phyloP scores from a whole-genome alignment of 164 flowering plant genomes.

The Taxillus chinensis region DNA sequence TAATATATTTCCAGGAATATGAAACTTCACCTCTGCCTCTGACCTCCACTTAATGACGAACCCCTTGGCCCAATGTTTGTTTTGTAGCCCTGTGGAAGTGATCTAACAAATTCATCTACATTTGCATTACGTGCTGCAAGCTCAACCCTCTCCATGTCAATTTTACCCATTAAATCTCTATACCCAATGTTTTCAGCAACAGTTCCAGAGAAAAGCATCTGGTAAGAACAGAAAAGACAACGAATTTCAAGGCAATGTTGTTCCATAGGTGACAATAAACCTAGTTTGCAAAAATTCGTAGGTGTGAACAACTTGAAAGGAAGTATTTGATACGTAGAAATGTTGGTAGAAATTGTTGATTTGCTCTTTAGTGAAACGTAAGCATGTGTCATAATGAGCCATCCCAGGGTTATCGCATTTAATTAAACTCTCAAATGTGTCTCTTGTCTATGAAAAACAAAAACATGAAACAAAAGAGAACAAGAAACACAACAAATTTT shows the following conservation, averaged over 20 bases:
- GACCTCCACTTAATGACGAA: slow-evolving; percentile 88
- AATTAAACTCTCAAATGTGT: no score
- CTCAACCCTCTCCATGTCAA: slow-evolving; percentile 69
- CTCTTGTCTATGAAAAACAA: no score
- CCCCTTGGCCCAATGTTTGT: slow-evolving; percentile 87
- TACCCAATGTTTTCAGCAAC: slow-evolving; percentile 97
- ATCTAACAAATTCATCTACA: slow-evolving; percentile 80
- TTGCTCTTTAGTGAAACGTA: no score
- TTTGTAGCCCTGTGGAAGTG: slow-evolving; percentile 56
- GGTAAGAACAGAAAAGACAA: slow-evolving; percentile 7
- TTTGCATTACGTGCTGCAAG: slow-evolving; percentile 71
- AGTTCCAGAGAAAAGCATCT: slow-evolving; percentile 90
- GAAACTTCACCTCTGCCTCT: slow-evolving; percentile 71
- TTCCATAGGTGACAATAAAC: background rate
- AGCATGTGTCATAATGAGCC: no score
- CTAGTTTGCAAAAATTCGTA: no score
- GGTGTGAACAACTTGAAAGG: no score
- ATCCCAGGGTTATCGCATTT: no score
- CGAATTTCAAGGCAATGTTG: background rate
- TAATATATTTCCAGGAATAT: background rate
- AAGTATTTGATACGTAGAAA: no score
- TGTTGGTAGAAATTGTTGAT: no score
- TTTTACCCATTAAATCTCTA: slow-evolving; percentile 52
- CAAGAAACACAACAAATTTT: no score
- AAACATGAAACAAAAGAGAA: no score